A percentile compares a stretch with the other conserved stretches of the same genome.
phyloP scores from a whole-genome alignment of 768 basidiomycete genomes.

The Termitomyces sp. region DNA sequence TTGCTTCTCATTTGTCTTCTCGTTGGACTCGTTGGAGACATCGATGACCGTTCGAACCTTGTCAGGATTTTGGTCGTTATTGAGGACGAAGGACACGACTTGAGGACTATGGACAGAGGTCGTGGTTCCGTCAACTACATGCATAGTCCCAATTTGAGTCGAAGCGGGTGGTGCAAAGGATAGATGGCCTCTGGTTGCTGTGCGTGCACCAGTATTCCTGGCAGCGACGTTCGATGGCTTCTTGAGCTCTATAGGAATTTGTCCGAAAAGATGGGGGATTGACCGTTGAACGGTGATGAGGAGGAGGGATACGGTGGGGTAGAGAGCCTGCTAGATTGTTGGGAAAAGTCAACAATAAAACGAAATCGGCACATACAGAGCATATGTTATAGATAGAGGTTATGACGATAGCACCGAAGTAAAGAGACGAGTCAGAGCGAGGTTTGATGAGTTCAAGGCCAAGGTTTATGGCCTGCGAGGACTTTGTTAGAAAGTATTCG shows the following conservation, averaged over 20 bases:
- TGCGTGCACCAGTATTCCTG: constrained; percentile 2
- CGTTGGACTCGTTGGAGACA: not conserved
- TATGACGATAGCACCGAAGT: constrained; percentile 7
- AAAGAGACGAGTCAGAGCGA: constrained; percentile 5
- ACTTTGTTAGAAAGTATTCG: not conserved
- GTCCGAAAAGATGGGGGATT: constrained; percentile 6
- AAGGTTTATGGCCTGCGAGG: constrained; percentile 6
- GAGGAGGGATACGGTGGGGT: constrained; percentile 4
- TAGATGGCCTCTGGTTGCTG: constrained; percentile 8
- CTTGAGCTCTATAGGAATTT: not conserved
- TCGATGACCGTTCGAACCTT: not conserved
- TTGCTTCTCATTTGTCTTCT: constrained; percentile 4
- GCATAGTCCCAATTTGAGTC: constrained; percentile 2
- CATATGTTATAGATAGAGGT: constrained; percentile 10
- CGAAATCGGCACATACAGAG: not conserved
- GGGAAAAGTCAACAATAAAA: not conserved
- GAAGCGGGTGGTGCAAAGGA: constrained; percentile 3
- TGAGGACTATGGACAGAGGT: not conserved
- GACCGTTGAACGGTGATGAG: constrained; percentile 7
- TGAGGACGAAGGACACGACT: constrained; percentile 5
- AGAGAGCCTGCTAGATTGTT: not conserved
- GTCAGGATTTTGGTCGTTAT: not conserved
- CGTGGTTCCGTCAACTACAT: not conserved
- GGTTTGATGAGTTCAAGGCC: constrained; percentile 8
- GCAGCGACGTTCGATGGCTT: not conserved